Evolutionary conservation across 1,139 yeast species (phyloP), one percentile per base, ranked within the genome.

Genomic region (Petasospora fabianii): DNA sequence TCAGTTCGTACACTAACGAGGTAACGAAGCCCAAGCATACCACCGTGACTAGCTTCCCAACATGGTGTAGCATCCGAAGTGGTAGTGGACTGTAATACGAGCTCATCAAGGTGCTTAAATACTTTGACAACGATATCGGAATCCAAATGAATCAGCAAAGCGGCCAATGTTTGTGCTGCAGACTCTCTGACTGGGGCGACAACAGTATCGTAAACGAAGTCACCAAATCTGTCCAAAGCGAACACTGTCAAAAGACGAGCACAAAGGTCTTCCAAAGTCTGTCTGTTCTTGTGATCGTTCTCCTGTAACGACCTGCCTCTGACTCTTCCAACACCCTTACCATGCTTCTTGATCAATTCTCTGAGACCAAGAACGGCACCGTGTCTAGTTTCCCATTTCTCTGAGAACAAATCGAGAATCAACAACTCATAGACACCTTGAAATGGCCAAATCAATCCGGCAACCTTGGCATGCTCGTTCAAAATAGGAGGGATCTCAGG

Each of bases 11-110:
- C 90, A 48, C 96, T 84, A 5, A 90, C 98, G 53, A 92, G 81
- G 62, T 94, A 94, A 43, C 96, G 70, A 39, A 94, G 69, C 0
- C 98, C 98, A 19, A 94, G 73, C 82, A 94, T 81, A 34, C 98
- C 99, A 48, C 98, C 98, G 67, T 94, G 98, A 44, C 94, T 86
- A 1, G 97, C 97, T 60, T 94, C 97, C 98, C 98, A 94, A 40
- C 84, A 74, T 6, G 71, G 69, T 30, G 60, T 52, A 13, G 39
- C 42, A 39, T 34, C 6, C n/a, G n/a, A n/a, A n/a, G n/a, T n/a
- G 34, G 41, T 69, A 35, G 39, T 29, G 6, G 81, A 77, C 60
- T 94, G 98, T 39, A 84, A 62, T 1, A 88, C 87, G 42, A 94
- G 68, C 36, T 75, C 72, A 43, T 79, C 75, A 41, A 94, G 69